These are phyloP conservation scores for Apiospora sp. DNA, from an alignment of 2,329 filamentous ascomycete genomes.

Conservation along the genomic window DNA sequence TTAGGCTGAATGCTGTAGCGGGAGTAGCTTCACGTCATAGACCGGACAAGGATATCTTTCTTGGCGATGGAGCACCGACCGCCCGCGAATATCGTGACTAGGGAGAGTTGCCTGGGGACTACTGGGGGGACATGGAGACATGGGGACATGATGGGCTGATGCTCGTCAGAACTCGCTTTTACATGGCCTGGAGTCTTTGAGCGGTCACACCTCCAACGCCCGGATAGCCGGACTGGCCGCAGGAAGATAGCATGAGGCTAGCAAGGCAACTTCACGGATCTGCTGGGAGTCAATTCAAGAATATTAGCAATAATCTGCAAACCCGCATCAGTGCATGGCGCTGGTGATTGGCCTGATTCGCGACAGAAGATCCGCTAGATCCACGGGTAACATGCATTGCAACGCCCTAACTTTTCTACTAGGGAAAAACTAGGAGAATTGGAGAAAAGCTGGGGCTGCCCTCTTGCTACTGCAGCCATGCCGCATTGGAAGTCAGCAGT, in stretches of 20 bases:
- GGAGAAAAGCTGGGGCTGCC: neutral
- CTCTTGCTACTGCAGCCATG: neutral
- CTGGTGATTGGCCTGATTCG: neutral
- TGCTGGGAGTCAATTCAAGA: neutral
- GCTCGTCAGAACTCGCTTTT: neutral
- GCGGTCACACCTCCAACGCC: neutral
- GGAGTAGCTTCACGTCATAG: neutral
- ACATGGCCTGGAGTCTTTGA: neutral
- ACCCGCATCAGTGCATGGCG: neutral
- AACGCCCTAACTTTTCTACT: neutral
- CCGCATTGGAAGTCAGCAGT: neutral
- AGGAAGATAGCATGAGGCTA: neutral
- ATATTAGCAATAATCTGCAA: neutral
- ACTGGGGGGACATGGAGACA: neutral
- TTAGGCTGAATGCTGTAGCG: neutral
- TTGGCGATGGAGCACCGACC: neutral
- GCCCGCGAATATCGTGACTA: neutral
- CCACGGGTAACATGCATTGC: constrained; percentile 5
- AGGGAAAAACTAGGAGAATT: neutral
- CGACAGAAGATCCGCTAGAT: constrained; percentile 3
- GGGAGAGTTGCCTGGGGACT: neutral
- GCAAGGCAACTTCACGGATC: neutral
- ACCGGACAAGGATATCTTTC: neutral
- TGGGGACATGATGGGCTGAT: neutral
- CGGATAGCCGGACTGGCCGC: neutral